Evolutionary conservation across 768 basidiomycete species (phyloP).

Genomic region (Boletus rubescentipes): DNA sequence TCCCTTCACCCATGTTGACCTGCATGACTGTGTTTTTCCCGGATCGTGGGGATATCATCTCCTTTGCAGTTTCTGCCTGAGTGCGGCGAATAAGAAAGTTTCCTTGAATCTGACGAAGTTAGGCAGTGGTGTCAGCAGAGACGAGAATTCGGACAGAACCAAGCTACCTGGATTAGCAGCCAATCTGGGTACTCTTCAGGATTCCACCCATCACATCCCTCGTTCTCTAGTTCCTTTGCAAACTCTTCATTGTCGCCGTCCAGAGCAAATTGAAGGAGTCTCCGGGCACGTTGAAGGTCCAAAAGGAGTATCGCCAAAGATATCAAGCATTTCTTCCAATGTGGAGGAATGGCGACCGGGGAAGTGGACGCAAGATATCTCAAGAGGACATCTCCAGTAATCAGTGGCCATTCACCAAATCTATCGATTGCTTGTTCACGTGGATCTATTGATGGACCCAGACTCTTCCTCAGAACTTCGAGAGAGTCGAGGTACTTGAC

Average conservation of each 20-base stretch:
- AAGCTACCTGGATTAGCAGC: conserved; percentile 44
- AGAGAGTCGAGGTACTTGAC: neutral
- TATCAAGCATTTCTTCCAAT: conserved; percentile 32
- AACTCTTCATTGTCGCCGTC: neutral
- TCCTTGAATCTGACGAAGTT: conserved; percentile 39
- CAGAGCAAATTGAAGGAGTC: neutral
- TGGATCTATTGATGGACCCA: conserved; percentile 6
- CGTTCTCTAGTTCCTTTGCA: neutral
- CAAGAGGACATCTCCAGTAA: neutral
- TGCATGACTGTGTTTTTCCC: conserved; percentile 40
- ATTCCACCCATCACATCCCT: conserved; percentile 11
- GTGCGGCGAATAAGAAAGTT: too few species aligned
- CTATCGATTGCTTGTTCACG: neutral
- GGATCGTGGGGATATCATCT: conserved; percentile 43
- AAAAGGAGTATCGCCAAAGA: conserved; percentile 28
- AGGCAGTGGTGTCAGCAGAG: neutral
- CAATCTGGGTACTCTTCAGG: conserved; percentile 33
- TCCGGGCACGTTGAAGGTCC: neutral
- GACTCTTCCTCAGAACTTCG: neutral
- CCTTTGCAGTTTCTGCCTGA: conserved; percentile 30
- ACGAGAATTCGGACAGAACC: neutral
- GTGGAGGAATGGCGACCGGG: neutral
- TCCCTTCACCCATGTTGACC: too few species aligned
- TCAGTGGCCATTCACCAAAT: conserved; percentile 32
- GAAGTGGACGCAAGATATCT: neutral